Percentiles rank a stretch among this genome's conserved stretches.
Conservation (phyloP, 2,329 filamentous ascomycete species). For the Bipolaris cookei region DNA sequence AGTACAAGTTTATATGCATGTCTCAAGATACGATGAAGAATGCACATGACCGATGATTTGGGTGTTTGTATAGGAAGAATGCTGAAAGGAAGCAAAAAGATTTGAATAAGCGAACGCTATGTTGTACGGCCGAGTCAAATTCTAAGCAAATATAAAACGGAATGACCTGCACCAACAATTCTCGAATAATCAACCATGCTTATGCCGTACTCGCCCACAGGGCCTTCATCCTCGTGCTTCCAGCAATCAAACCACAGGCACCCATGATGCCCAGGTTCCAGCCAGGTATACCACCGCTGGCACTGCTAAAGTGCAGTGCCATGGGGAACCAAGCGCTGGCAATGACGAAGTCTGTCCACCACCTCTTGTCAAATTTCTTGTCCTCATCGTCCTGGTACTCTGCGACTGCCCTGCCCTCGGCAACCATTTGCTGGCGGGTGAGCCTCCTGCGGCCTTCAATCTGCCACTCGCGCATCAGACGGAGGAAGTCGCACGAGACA, state of each 20-base stretch:
- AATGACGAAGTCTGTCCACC: slow-evolving; percentile 54
- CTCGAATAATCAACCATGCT: too few species aligned
- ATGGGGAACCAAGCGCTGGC: slow-evolving; percentile 54
- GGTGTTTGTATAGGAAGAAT: too few species aligned
- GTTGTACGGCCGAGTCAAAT: too few species aligned
- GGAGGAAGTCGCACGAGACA: slow-evolving; percentile 53
- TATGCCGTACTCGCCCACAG: slow-evolving; percentile 32
- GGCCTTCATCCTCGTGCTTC: slow-evolving; percentile 39
- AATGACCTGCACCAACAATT: too few species aligned
- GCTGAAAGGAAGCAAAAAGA: too few species aligned
- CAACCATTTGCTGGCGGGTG: slow-evolving; percentile 36
- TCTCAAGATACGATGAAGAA: too few species aligned
- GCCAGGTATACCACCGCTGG: slow-evolving; percentile 49
- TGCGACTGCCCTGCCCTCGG: slow-evolving; percentile 36
- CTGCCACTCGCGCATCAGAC: slow-evolving; percentile 52
- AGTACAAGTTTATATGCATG: too few species aligned
- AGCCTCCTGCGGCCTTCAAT: slow-evolving; percentile 46
- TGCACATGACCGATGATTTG: too few species aligned
- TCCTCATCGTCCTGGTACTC: slow-evolving; percentile 50
- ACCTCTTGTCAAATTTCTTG: slow-evolving; percentile 45
- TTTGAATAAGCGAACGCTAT: too few species aligned
- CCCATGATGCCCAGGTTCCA: slow-evolving; percentile 56
- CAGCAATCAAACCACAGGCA: slow-evolving; percentile 50
- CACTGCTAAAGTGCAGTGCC: slow-evolving; percentile 51
- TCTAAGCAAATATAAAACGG: too few species aligned